Conservation (phyloP, 192 early-diverging fungal species). For the Coemansia sp. region DNA sequence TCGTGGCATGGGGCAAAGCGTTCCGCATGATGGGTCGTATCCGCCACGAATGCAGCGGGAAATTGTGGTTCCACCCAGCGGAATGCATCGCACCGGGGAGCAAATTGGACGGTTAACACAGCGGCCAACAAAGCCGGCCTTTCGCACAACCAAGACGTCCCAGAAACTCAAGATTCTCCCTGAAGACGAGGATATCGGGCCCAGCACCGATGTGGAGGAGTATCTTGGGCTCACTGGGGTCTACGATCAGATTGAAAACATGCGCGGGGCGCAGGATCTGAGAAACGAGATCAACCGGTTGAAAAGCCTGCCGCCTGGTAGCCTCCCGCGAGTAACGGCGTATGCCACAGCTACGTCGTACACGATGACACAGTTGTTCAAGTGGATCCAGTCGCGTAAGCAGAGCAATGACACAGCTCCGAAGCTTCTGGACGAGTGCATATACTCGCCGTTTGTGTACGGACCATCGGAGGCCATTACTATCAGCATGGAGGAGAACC, state of each 20-base stretch:
- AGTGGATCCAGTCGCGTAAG: slow-evolving; percentile 71
- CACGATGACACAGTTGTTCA: slow-evolving; percentile 73
- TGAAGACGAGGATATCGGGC: slow-evolving; percentile 60
- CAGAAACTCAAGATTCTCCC: slow-evolving; percentile 92
- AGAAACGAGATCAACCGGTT: slow-evolving; percentile 72
- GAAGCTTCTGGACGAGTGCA: slow-evolving; percentile 81
- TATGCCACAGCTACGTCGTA: slow-evolving; percentile 86
- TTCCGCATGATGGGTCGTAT: slow-evolving; percentile 41
- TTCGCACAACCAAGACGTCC: slow-evolving; percentile 90
- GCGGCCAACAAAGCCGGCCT: slow-evolving; percentile 61
- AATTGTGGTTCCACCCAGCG: slow-evolving; percentile 52
- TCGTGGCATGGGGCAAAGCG: slow-evolving; percentile 11
- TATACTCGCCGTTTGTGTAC: slow-evolving; percentile 54
- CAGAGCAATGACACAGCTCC: slow-evolving; percentile 64
- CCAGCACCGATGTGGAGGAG: slow-evolving; percentile 54
- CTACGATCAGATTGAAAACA: slow-evolving; percentile 73
- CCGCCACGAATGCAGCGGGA: slow-evolving; percentile 51
- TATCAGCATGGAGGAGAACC: slow-evolving; percentile 45
- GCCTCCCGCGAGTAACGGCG: slow-evolving; percentile 78
- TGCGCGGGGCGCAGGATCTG: slow-evolving; percentile 57
- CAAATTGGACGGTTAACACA: slow-evolving; percentile 21
- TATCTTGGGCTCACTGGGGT: slow-evolving; percentile 55
- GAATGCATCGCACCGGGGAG: slow-evolving; percentile 49
- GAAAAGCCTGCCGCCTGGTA: slow-evolving; percentile 71
- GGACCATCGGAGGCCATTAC: slow-evolving; percentile 40